Evolutionary conservation across 2,329 filamentous ascomycete genomes (phyloP), one percentile per base, ranked within the genome.

Genomic region (Magnaporthiopsis poae): DNA sequence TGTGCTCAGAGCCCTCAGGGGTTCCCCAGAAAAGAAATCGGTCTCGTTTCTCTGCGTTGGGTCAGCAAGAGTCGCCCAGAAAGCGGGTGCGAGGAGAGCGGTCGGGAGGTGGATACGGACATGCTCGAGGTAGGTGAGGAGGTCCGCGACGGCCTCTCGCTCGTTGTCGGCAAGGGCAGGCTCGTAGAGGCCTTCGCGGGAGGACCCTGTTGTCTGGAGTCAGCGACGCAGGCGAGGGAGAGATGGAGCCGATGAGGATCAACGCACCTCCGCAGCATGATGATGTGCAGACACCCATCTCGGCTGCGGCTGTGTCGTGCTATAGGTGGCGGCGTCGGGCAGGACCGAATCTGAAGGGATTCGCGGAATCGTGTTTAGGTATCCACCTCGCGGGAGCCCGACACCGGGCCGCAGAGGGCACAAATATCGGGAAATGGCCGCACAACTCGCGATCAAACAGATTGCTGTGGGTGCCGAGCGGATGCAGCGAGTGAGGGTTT

Each of bases 1-100:
- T 15, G 94, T 99, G 79, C 92, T 97, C 67, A 99, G 82, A 62
- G 95, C 94, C 78, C 90, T 90, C 67, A 99, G 87, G 62, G 95
- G 95, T 75, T 97, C 93, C 78, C 95, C 95, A 56, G 91, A 89
- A 80, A 99, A 99, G 86, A 99, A 99, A 78, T 99, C 94, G 73
- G 93, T 98, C 78, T 99, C 95, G 75, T 89, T 90, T 75, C 95
- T 90, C 95, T 97, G 77, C 68, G 68, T 60, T 66, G 72, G 79
- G 39, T 46, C 39, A 46, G 39, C 39, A 46, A 46, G 18, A 31
- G 39, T 33, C 31, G 15, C 31, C 9, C 18, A 52, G 65, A 31
- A 65, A 7, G 29, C 64, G 35, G 39, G 29, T 46, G 11, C 39
- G 39, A 46, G 13, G 39, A 46, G 39, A 46, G 39, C 39, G 18